Base-by-base conservation (phyloP, 768 basidiomycete genomes). In the Sporobolomyces pararoseus region DNA sequence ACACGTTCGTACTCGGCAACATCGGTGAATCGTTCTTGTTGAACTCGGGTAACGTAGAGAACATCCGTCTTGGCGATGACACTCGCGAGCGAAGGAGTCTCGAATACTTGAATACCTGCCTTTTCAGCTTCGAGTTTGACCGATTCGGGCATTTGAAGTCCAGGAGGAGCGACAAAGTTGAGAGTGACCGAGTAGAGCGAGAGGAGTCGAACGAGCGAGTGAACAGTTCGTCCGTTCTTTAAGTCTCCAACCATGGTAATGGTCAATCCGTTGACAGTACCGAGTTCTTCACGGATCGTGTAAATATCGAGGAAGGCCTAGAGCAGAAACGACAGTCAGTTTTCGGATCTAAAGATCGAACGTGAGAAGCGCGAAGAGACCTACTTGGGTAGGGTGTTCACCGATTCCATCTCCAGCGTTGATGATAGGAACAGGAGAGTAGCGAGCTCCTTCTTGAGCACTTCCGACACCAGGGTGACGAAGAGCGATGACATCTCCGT, bases 351-450 rank as follows among this genome's bases (percentile, higher is more conserved):
- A 42, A 42, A 42, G 39, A 42, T 9, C 1, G 50, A 75, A 63
- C 27, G n/a, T 25, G 50, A 39, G 42, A 46, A 16, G 1, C 35
- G 23, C n/a, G n/a, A n/a, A 4, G 3, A 31, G 17, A 47, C 84
- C 60, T 77, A 87, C 90, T 83, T 94, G 91, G 12, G 92, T 95
- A 5, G 95, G 96, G 78, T 99, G 96, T 80, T 99, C 96, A 63
- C 96, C 96, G 58, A 90, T 85, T 25, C 96, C 96, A 77, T 99
- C 96, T 32, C 96, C 96, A 58, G 92, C 95, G 78, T 98, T 99
- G 80, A 99, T 83, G 76, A 99, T 86, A 0, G 96, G 96, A 2
- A 99, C 89, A 5, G 95, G 89, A 3, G 92, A 95, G 80, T 86
- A 92, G 79, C 96, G 96, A 29, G 96, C 95, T n/a, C 93, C 96